phyloP scores from a whole-genome alignment of 805 yeast species.

The Yueomyces sinensis region DNA sequence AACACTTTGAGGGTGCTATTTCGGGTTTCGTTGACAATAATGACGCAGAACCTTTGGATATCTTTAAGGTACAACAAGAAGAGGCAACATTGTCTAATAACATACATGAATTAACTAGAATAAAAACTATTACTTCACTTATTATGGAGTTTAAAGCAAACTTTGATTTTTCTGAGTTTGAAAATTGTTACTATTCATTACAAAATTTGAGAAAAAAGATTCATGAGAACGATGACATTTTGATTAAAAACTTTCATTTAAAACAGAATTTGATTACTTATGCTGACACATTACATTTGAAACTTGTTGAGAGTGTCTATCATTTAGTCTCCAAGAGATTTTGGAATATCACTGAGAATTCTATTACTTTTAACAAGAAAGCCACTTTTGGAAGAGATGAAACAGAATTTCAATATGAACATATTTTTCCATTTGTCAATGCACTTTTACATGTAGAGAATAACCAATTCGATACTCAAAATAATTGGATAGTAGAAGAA shows the following conservation, averaged over 20 bases:
- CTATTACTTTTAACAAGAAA: slow-evolving; percentile 5
- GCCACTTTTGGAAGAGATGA: slow-evolving; percentile 5
- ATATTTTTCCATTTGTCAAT: slow-evolving; percentile 9
- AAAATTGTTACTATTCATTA: slow-evolving; percentile 22
- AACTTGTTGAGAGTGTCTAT: slow-evolving; percentile 9
- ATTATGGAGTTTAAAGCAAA: slow-evolving; percentile 19
- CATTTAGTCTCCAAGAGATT: slow-evolving; percentile 10
- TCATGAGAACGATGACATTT: slow-evolving; percentile 5
- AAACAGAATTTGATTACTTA: slow-evolving; percentile 16
- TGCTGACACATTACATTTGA: slow-evolving; percentile 16
- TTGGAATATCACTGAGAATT: slow-evolving; percentile 11
- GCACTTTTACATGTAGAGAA: slow-evolving; percentile 8
- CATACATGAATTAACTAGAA: slow-evolving; percentile 9
- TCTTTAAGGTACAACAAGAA: background rate
- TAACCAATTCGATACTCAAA: slow-evolving; percentile 4
- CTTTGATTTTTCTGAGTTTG: slow-evolving; percentile 17
- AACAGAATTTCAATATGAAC: slow-evolving; percentile 8
- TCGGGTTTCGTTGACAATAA: no score
- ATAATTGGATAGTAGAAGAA: slow-evolving; percentile 15
- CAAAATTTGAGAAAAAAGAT: slow-evolving; percentile 15
- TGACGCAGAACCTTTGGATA: background rate
- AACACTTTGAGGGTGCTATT: no score
- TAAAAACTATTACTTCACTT: slow-evolving; percentile 11
- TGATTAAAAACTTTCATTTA: slow-evolving; percentile 15
- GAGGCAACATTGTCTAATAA: slow-evolving; percentile 11